These are phyloP conservation scores for Microdochium nivale DNA, from an alignment of 2,329 filamentous ascomycete genomes.

Conservation along the genomic window DNA sequence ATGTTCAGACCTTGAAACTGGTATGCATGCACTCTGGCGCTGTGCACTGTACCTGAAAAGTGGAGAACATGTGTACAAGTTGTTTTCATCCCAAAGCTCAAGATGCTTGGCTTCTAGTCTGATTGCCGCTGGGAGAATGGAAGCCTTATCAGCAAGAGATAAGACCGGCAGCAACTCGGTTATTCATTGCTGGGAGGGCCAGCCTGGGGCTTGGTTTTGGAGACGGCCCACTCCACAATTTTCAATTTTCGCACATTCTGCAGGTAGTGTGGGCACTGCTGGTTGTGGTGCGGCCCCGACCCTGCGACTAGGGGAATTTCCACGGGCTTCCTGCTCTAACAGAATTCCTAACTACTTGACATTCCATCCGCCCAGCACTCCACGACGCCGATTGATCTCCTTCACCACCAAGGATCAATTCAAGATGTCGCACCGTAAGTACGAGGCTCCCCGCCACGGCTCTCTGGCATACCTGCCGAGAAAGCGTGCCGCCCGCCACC, in stretches of 20 bases:
- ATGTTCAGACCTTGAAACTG: no score
- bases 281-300: background rate
- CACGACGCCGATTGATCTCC: slow-evolving; percentile 21
- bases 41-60: no score
- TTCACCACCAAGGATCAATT: slow-evolving; percentile 23
- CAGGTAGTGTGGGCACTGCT: background rate
- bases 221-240: background rate
- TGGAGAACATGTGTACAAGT: no score
- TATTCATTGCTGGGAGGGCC: background rate
- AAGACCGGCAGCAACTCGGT: background rate
- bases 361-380: slow-evolving; percentile 7
- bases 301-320: slow-evolving; percentile 2
- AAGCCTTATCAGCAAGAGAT: no score
- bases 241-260: background rate
- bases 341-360: background rate
- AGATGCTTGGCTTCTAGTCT: no score
- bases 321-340: background rate
- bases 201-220: no score
- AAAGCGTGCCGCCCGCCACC: slow-evolving; percentile 89
- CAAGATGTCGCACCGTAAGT: slow-evolving; percentile 46
- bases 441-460: slow-evolving; percentile 88
- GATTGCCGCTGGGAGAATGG: no score
- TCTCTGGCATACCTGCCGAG: slow-evolving; percentile 80
- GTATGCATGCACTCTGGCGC: no score
- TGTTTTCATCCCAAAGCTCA: no score